Base-by-base conservation (phyloP, 768 basidiomycete genomes). In the Imleria badia region DNA sequence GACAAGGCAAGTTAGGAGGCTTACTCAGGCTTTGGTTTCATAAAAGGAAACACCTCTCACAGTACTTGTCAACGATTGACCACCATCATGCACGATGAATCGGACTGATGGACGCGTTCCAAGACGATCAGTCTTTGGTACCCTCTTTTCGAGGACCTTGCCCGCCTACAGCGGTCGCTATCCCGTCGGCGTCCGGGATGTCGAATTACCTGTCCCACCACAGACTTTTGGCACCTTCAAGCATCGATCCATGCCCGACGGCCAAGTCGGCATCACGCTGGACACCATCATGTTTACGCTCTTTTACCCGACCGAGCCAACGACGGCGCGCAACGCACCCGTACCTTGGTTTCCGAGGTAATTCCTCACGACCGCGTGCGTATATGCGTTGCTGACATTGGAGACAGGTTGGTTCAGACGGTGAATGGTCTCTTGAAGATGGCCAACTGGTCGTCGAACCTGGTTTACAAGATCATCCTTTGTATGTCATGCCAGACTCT, bases 391-490 rank as follows among this genome's bases (percentile, higher is more conserved):
- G 5, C 33, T 55, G 11, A 43, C 9, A 13, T 35, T 26, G 3
- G 9, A 30, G 6, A 33, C 44, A 73, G 69, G 52, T 56, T 74
- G 14, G n/a, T 60, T 5, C 65, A 68, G 53, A 74, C 67, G 8
- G 66, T 72, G 6, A 56, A 72, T 31, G 64, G 66, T 23, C 64
- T 72, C 26, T 58, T 73, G n/a, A 65, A 63, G 47, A 62, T 74
- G 64, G 63, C 65, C 0, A 65, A 73, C 11, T 59, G 66, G 43
- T 71, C 70, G 23, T 63, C 59, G 15, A 72, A 69, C 51, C 47
- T 54, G 6, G 43, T 64, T 33, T 72, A 63, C 54, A 64, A 54
- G 22, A 23, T 60, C 43, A 31, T 66, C 14, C 50, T 68, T 6
- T 72, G 69, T 70, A 36, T 17, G 63, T 48, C 13, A 4, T 6